These are phyloP conservation scores for Mycena kentingensis DNA, from an alignment of 768 basidiomycete genomes.

Conservation along the genomic window DNA sequence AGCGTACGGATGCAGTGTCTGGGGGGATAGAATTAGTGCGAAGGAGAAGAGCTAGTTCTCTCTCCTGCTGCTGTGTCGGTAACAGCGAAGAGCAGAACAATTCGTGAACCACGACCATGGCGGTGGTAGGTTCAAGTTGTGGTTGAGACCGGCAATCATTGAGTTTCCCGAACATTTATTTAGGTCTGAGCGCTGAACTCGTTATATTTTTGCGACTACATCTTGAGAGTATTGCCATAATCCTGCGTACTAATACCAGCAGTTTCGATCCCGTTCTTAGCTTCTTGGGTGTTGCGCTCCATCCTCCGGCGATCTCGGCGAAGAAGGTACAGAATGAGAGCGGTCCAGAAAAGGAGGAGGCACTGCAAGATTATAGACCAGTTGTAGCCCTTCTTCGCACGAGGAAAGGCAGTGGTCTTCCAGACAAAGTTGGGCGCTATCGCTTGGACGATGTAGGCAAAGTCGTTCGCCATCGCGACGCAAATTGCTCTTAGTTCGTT, in stretches of 20 bases:
- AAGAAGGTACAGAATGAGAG: background rate
- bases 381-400: slow-evolving; percentile 21
- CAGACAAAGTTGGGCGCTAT: slow-evolving; percentile 26
- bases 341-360: background rate
- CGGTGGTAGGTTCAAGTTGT: too few species aligned
- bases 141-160: too few species aligned
- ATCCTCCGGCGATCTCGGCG: background rate
- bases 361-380: slow-evolving; percentile 17
- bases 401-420: slow-evolving; percentile 21
- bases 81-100: slow-evolving; percentile 1
- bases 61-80: background rate
- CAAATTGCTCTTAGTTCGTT: slow-evolving; percentile 23
- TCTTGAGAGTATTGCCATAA: too few species aligned
- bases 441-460: slow-evolving; percentile 23
- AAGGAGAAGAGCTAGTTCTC: background rate
- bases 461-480: slow-evolving; percentile 21
- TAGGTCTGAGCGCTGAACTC: too few species aligned
- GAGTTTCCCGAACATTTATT: too few species aligned
- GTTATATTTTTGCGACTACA: too few species aligned
- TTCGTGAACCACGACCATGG: background rate
- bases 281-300: background rate
- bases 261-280: background rate
- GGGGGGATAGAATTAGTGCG: slow-evolving; percentile 1
- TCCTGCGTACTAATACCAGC: too few species aligned
- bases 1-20: background rate